Base-by-base conservation (phyloP, 768 basidiomycete genomes). In the Cubamyces lactineus region DNA sequence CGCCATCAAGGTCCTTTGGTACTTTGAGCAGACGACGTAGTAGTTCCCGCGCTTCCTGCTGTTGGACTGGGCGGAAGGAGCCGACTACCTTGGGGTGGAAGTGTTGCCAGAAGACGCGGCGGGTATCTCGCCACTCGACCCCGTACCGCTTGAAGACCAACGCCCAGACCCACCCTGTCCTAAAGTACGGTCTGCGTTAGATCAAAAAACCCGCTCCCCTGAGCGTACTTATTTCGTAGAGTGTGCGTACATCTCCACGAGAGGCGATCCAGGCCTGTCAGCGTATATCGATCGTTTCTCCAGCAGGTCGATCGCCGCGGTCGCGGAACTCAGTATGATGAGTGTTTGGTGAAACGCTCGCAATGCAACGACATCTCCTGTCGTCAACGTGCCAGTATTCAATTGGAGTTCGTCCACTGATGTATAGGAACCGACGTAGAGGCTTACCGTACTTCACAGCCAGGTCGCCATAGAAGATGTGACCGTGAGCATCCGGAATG, bases 221-320 rank as follows among this genome's bases (percentile, higher is more conserved):
- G 6, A 34, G 34, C 6, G 9, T 34, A 28, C 9, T 6, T 11
- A 11, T 11, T 11, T 11, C 11, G 34, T 1, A 11, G 5, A 11
- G 34, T 11, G 11, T 23, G 23, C 21, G 17, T 23, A 46, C 45
- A 46, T 19, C 11, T 38, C n/a, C 11, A 53, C 30, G 3, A 38
- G 51, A 17, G 21, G 30, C 3, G 51, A 53, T 6, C 28, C 51
- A 6, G 74, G 72, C 2, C 74, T 61, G 47, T 65, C 66, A 3
- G 69, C 70, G 54, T 72, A 73, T 30, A 71, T 48, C 9, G 46
- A 24, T 13, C 71, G 72, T 54, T 69, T 70, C 17, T 73, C 68
- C 28, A 74, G 61, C 17, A 73, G 57, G 7, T 72, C 72, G 23
- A 48, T 43, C 17, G 66, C 65, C 0, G 65, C 66, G 16, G 67